Evolutionary conservation across 108 stramenopile species (phyloP), one percentile per base, ranked within the genome.

Genomic region (Fragilaria crotonensis): DNA sequence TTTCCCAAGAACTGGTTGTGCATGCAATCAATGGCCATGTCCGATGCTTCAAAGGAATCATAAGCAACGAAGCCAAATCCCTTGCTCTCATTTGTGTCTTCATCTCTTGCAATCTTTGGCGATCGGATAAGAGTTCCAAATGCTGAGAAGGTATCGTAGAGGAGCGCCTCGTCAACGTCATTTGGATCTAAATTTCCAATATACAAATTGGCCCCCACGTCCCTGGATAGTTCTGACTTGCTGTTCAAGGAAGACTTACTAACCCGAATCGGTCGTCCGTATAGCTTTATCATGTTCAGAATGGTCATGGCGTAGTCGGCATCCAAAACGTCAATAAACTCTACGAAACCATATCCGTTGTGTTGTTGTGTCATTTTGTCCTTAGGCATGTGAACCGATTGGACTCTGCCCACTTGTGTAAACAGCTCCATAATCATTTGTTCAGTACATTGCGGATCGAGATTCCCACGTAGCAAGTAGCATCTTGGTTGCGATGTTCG

Each of bases 401-500:
- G 70, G 29, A 98, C 89, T 22, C 94, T 86, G 25, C 99, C 99
- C 11, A 91, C 92, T 74, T 97, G 94, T 5, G 78, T 80, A 62
- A 98, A 89, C 18, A 98, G 78, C 63, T 99, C 99, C 65, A 95
- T 78, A 33, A 99, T 60, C 19, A 99, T 71, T 48, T 84, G 91
- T 59, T 98, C 97, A 33, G 77, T 78, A 33, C 90, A 89, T 17
- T 70, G 49, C 1, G 85, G 62, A 63, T 97, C 96, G 29, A 99
- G 77, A 59, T 96, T 97, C 97, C 97, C 20, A 95, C 95, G 66
- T 98, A 98, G 68, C 84, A 80, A 1, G 99, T 99, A 33, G 99
- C 99, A 71, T 97, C 97, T 78, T 98, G 97, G 68, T 99, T 99
- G 36, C 97, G 94, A 62, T 99, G 99, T 66, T 97, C 95, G 11